Evolutionary conservation across 768 basidiomycete genomes (phyloP).

Genomic region (Leccinum boreale): DNA sequence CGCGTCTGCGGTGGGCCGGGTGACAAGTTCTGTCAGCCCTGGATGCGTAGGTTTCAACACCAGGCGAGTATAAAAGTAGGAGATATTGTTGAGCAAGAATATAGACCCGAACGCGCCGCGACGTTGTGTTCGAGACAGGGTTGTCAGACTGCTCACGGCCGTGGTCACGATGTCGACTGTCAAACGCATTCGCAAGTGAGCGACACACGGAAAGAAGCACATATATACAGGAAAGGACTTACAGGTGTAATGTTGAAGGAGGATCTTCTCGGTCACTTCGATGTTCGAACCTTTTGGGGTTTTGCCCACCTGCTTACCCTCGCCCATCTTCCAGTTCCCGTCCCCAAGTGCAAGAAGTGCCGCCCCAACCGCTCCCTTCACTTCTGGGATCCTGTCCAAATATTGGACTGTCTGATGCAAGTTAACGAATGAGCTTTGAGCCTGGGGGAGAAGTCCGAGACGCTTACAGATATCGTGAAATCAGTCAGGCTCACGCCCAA

Average conservation of each 20-base stretch:
- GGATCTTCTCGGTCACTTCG: constrained; percentile 53
- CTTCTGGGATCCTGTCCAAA: constrained; percentile 65
- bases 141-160: constrained; percentile 54
- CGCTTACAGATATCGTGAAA: constrained; percentile 51
- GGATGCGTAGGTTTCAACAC: constrained; percentile 49
- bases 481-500: constrained; percentile 63
- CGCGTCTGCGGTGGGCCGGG: constrained; percentile 57
- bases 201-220: not conserved
- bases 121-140: constrained; percentile 57
- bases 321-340: constrained; percentile 92
- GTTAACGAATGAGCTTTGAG: not conserved
- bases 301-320: constrained; percentile 65
- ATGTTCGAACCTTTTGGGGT: constrained; percentile 33
- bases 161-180: constrained; percentile 76
- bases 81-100: constrained; percentile 77
- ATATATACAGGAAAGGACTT: constrained; percentile 26
- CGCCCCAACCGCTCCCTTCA: constrained; percentile 62
- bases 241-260: constrained; percentile 79
- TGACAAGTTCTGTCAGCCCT: constrained; percentile 48
- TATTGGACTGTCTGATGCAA: constrained; percentile 60
- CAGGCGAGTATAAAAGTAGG: constrained; percentile 62
- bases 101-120: constrained; percentile 69
- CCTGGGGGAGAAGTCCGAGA: not conserved
- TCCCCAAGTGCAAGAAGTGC: constrained; percentile 73
- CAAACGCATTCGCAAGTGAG: not conserved